Evolutionary conservation across 495 filamentous ascomycete genomes (phyloP).

Genomic region (Ascodesmis nigricans): DNA sequence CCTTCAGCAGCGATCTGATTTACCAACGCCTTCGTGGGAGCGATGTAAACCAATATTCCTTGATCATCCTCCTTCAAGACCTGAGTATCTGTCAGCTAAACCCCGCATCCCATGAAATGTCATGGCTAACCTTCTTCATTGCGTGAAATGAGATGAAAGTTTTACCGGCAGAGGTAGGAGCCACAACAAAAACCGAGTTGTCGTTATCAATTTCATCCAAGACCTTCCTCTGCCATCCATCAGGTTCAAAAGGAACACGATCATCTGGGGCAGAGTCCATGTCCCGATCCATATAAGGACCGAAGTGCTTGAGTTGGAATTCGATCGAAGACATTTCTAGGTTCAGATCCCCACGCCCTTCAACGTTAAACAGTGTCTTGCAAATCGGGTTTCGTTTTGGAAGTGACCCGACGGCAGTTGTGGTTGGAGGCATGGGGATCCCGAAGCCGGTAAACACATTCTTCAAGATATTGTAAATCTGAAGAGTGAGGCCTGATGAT

Average conservation of each 20-base stretch:
- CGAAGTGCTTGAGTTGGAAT: constrained; percentile 47
- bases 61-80: constrained; percentile 44
- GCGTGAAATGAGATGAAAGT: constrained; percentile 49
- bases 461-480: constrained; percentile 15
- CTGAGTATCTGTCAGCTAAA: not conserved
- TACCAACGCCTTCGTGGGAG: constrained; percentile 55
- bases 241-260: constrained; percentile 47
- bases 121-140: constrained; percentile 34
- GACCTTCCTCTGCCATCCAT: constrained; percentile 53
- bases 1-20: too few relatives aligned
- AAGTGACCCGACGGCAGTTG: constrained; percentile 4
- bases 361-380: constrained; percentile 6
- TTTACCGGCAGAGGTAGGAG: constrained; percentile 47
- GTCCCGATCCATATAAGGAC: constrained; percentile 51
- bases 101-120: not conserved
- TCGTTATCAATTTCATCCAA: constrained; percentile 48
- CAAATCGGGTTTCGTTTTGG: constrained; percentile 13
- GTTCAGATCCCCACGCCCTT: constrained; percentile 23
- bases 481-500: constrained; percentile 18
- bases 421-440: constrained; percentile 8
- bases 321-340: constrained; percentile 21
- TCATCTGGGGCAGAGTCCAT: constrained; percentile 43
- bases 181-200: constrained; percentile 48
- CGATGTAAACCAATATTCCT: constrained; percentile 55
- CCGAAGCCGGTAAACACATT: constrained; percentile 18